Percentiles rank a stretch among this genome's conserved stretches.
Conservation (phyloP, 306 rosid genomes). For the Heteromeles arbutifolia region DNA sequence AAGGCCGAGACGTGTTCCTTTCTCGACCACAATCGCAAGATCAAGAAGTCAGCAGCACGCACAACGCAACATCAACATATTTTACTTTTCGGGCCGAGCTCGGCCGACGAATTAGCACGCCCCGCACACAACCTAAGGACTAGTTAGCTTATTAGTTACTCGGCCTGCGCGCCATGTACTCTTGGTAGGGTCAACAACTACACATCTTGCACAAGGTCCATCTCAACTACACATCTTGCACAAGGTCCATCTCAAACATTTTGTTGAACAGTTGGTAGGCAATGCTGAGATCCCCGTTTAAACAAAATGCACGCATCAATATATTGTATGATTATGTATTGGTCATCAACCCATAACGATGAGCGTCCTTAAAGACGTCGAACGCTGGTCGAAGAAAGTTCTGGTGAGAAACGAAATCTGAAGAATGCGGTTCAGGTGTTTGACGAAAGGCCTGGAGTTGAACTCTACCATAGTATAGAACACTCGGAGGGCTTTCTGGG, state of each 20-base stretch:
- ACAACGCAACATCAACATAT: too few species aligned
- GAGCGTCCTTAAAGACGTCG: slow-evolving; percentile 63
- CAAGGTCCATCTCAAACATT: slow-evolving; percentile 64
- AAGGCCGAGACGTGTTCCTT: too few species aligned
- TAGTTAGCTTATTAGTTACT: too few species aligned
- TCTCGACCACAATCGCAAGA: too few species aligned
- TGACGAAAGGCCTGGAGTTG: slow-evolving; percentile 46
- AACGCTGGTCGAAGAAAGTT: slow-evolving; percentile 48
- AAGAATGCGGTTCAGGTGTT: slow-evolving; percentile 70
- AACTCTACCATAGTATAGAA: slow-evolving; percentile 64
- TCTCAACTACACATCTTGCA: slow-evolving; percentile 60
- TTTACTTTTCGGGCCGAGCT: too few species aligned
- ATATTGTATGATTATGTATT: slow-evolving; percentile 65
- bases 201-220: too few species aligned
- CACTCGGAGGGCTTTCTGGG: slow-evolving; percentile 52
- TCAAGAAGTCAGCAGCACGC: too few species aligned
- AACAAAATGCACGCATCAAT: slow-evolving; percentile 57
- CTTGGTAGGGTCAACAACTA: too few species aligned
- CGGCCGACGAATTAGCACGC: too few species aligned
- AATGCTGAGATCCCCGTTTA: slow-evolving; percentile 58
- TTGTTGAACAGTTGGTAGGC: slow-evolving; percentile 76
- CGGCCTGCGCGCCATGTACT: too few species aligned
- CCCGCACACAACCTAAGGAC: too few species aligned
- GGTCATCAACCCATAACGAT: slow-evolving; percentile 42
- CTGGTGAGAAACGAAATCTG: slow-evolving; percentile 45